Percentiles rank a stretch among this genome's conserved stretches.
Evolutionary conservation across 345 rosid genomes (phyloP).

Genomic region (Gossypioides kirkii): DNA sequence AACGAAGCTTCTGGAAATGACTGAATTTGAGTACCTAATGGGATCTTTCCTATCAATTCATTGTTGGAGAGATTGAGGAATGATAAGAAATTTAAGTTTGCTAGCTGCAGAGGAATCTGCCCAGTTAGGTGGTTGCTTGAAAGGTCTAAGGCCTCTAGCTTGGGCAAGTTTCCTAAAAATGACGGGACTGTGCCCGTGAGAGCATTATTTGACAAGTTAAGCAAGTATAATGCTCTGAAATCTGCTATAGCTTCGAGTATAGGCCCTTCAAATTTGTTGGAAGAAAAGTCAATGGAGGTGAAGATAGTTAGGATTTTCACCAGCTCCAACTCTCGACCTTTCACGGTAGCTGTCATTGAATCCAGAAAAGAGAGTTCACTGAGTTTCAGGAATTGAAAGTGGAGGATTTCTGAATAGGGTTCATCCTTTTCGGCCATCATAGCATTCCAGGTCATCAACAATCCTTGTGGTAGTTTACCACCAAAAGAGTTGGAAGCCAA

Average conservation of each 20-base stretch:
- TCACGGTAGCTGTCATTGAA: slow-evolving; percentile 30
- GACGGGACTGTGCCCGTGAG: slow-evolving; percentile 19
- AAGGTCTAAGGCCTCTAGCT: slow-evolving; percentile 32
- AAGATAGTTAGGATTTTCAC: slow-evolving; percentile 39
- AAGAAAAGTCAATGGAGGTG: slow-evolving; percentile 38
- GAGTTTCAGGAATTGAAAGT: neutral
- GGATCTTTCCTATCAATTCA: slow-evolving; percentile 24
- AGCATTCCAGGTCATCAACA: slow-evolving; percentile 26
- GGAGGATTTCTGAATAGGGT: slow-evolving; percentile 12
- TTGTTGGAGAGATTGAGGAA: slow-evolving; percentile 35
- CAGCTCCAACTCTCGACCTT: slow-evolving; percentile 36
- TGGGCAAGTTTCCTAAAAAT: slow-evolving; percentile 16
- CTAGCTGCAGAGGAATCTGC: slow-evolving; percentile 22
- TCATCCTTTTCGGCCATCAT: slow-evolving; percentile 23
- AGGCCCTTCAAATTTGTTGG: slow-evolving; percentile 23
- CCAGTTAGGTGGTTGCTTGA: slow-evolving; percentile 22
- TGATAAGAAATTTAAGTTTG: slow-evolving; percentile 25
- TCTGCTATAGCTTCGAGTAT: slow-evolving; percentile 21
- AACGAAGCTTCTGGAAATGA: slow-evolving; percentile 22
- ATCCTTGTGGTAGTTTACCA: slow-evolving; percentile 10
- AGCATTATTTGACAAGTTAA: slow-evolving; percentile 33
- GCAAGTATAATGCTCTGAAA: slow-evolving; percentile 15
- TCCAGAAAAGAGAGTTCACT: slow-evolving; percentile 25
- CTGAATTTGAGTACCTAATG: slow-evolving; percentile 15
- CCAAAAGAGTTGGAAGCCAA: slow-evolving; percentile 32